Evolutionary conservation across 345 rosid genomes (phyloP).

Genomic region (Brassica juncea): DNA sequence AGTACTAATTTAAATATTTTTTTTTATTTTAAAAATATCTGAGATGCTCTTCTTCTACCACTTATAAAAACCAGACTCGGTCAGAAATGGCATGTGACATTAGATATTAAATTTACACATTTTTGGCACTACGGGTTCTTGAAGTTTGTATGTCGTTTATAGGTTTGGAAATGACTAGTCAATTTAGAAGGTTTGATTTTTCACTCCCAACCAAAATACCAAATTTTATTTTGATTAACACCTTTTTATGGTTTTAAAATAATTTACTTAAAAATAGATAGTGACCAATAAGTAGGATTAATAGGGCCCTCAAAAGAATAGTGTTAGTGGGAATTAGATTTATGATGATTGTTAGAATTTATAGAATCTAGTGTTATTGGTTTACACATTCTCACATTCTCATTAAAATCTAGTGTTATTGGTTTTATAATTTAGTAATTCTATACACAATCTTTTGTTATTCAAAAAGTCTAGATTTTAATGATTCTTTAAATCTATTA

Average conservation of each 20-base stretch:
- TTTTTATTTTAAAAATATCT: neutral
- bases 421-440: too few relatives aligned
- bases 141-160: slow-evolving; percentile 19
- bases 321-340: too few relatives aligned
- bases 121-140: slow-evolving; percentile 13
- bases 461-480: too few relatives aligned
- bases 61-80: slow-evolving; percentile 27
- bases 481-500: too few relatives aligned
- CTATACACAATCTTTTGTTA: too few relatives aligned
- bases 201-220: neutral
- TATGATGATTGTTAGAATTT: too few relatives aligned
- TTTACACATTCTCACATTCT: too few relatives aligned
- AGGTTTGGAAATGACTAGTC: slow-evolving; percentile 33
- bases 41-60: slow-evolving; percentile 16
- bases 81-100: slow-evolving; percentile 40
- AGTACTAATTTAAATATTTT: neutral
- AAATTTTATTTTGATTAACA: neutral
- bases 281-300: slow-evolving; percentile 21
- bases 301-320: slow-evolving; percentile 21
- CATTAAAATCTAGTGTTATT: too few relatives aligned
- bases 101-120: neutral
- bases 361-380: too few relatives aligned
- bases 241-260: slow-evolving; percentile 11
- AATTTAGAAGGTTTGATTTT: slow-evolving; percentile 33
- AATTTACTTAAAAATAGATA: slow-evolving; percentile 26